Evolutionary conservation across 371 early-diverging fungal genomes (phyloP), one percentile per base, ranked within the genome.

Genomic region (Mortierella sp.): DNA sequence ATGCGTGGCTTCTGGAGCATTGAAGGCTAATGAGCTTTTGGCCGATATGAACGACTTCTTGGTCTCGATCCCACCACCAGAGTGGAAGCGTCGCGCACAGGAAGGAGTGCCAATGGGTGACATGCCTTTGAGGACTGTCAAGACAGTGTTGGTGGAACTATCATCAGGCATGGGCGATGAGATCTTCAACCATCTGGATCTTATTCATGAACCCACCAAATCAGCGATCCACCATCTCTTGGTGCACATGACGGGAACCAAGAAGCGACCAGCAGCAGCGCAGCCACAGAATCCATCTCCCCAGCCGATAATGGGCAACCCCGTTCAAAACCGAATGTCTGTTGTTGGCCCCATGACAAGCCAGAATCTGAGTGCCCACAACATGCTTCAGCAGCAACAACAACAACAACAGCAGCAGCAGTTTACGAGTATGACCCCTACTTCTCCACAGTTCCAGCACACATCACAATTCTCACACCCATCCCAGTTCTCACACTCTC

Each of bases 101-200:
- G 90, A 91, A 44, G 83, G 85, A 9, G 81, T 88, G 24, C 91
- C 93, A 10, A 79, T 93, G 55, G 95, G 95, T 44, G 96, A 97
- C 56, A 87, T 96, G 92, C 97, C 97, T 0, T 76, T 94, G 48
- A 91, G 96, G 48, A 97, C 97, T 0, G 93, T 96, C 34, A 97
- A 97, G 81, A 96, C 97, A 0, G 84, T 97, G 27, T 71, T 95
- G 28, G 86, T 93, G 27, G 93, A 95, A 67, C 68, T 97, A 25
- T 89, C 89, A 1, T 85, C 84, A 25, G 83, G 81, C 1, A 79
- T 94, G 51, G 91, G 92, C 10, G 90, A 88, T 29, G 70, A 71
- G 12, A 82, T 92, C 3, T 83, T 86, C 45, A 81, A 90, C 8
- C 86, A 90, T 61, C 54, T 90, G 47, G 82, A 79, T 22, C 72